These are phyloP conservation scores for Ilyonectria robusta DNA, from an alignment of 2,329 filamentous ascomycete species.

Conservation along the genomic window DNA sequence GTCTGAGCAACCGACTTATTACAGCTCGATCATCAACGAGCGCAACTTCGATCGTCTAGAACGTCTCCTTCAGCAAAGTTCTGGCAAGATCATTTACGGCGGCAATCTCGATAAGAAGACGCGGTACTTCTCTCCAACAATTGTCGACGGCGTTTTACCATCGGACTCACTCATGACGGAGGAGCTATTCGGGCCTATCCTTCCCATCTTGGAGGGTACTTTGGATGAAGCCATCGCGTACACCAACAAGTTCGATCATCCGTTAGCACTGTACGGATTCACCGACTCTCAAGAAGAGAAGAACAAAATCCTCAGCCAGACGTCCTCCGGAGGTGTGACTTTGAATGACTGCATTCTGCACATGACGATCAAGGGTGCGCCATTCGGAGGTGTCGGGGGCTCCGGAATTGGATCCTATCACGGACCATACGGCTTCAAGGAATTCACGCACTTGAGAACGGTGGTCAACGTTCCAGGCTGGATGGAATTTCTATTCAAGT, in stretches of 20 bases:
- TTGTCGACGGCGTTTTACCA: slow-evolving; percentile 54
- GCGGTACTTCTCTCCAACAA: slow-evolving; percentile 54
- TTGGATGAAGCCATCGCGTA: slow-evolving; percentile 50
- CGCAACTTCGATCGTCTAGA: slow-evolving; percentile 59
- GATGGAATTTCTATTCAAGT: slow-evolving; percentile 35
- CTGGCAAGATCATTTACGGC: slow-evolving; percentile 55
- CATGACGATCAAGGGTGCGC: slow-evolving; percentile 53
- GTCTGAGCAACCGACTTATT: slow-evolving; percentile 40
- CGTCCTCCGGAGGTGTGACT: slow-evolving; percentile 60
- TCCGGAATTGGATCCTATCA: slow-evolving; percentile 61
- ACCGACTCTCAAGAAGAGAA: slow-evolving; percentile 53
- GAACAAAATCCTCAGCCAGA: slow-evolving; percentile 46
- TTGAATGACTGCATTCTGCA: slow-evolving; percentile 60
- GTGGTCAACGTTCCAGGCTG: slow-evolving; percentile 32
- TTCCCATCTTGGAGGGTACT: slow-evolving; percentile 56
- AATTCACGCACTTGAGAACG: slow-evolving; percentile 49
- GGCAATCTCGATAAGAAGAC: slow-evolving; percentile 49
- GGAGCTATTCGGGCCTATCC: slow-evolving; percentile 57
- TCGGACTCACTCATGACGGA: slow-evolving; percentile 9
- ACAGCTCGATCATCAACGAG: slow-evolving; percentile 57
- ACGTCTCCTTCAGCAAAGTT: slow-evolving; percentile 52
- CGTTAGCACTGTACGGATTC: slow-evolving; percentile 60
- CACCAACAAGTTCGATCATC: slow-evolving; percentile 49
- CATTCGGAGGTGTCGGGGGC: slow-evolving; percentile 62
- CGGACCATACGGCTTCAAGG: slow-evolving; percentile 57